Evolutionary conservation across 306 rosid species (phyloP).

Genomic region (Echinosophora koreensis): DNA sequence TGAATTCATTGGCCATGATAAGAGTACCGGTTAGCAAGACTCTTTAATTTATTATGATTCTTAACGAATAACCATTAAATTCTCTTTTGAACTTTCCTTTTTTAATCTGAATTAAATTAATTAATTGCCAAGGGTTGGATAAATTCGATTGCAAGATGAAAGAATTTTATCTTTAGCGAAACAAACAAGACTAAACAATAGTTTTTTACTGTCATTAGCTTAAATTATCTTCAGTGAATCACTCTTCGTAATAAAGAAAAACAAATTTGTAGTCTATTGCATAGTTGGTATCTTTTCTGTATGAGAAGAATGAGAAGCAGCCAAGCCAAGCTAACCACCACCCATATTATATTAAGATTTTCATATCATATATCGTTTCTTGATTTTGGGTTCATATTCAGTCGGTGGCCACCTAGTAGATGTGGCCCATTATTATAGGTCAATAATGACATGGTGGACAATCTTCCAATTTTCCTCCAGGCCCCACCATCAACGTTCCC

Average conservation of each 20-base stretch:
- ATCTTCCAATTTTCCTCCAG: not conserved
- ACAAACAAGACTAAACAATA: not conserved
- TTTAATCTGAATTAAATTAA: not conserved
- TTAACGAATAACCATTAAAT: not conserved
- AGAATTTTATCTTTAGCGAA: not conserved
- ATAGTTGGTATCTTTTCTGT: constrained; percentile 19
- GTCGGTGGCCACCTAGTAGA: constrained; percentile 22
- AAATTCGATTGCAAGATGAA: not conserved
- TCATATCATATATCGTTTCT: not conserved
- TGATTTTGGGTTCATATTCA: not conserved
- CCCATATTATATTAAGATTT: constrained; percentile 4
- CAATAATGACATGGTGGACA: not conserved
- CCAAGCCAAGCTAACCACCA: constrained; percentile 31
- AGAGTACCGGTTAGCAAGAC: too few relatives aligned
- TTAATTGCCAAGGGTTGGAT: not conserved
- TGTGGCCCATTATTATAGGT: constrained; percentile 24
- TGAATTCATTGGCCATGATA: too few relatives aligned
- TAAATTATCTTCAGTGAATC: not conserved
- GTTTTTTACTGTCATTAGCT: constrained; percentile 18
- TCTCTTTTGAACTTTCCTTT: not conserved
- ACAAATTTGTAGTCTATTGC: not conserved
- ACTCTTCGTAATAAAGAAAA: not conserved
- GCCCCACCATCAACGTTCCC: not conserved
- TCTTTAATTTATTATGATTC: too few relatives aligned
- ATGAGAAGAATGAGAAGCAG: not conserved